Evolutionary conservation across 2,329 filamentous ascomycete species (phyloP), one percentile per base, ranked within the genome.

Genomic region (Xylaria arbuscula): DNA sequence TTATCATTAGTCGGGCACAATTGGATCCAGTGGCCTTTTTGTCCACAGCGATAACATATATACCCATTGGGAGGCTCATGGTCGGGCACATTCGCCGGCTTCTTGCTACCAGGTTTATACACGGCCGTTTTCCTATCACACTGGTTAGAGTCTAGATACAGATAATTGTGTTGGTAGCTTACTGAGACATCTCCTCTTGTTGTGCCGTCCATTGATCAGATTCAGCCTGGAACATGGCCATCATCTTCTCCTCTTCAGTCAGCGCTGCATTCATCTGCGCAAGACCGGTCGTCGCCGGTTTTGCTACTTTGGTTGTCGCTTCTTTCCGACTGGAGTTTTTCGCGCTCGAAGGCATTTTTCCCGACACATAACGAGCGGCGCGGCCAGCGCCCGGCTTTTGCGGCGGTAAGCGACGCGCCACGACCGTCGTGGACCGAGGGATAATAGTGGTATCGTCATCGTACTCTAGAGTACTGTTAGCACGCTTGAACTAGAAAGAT

Each of bases 11-110:
- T 99, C 7, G 96, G 96, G 77, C 96, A 99, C 61, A 93, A 89
- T 82, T 98, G 95, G 71, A 99, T 99, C 95, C 95, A 99, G 80
- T 99, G 96, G n/a, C 94, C 96, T 83, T 98, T 98, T 80, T 98
- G 92, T 70, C 94, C 92, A 81, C 96, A 99, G 58, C 96, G 91
- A 79, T 98, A 97, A 82, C 96, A 99, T 70, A 98, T 91, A 80
- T 99, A 99, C 62, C 94, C 94, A 62, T 92, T 92, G 0, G 96
- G 96, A 2, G 96, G 94, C 54, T 96, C 93, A 77, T 97, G 94
- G 75, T 97, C 94, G 3, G 96, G 96, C 34, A 97, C 92, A 72
- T 93, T 92, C 66, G 87, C 85, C 3, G 88, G 86, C 72, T 89
- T 86, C 77, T 96, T 96, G 56, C 81, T 78, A 13, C 87, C 87